These are phyloP conservation scores for Ramaria sp. DNA, from an alignment of 768 basidiomycete genomes.

Conservation along the genomic window DNA sequence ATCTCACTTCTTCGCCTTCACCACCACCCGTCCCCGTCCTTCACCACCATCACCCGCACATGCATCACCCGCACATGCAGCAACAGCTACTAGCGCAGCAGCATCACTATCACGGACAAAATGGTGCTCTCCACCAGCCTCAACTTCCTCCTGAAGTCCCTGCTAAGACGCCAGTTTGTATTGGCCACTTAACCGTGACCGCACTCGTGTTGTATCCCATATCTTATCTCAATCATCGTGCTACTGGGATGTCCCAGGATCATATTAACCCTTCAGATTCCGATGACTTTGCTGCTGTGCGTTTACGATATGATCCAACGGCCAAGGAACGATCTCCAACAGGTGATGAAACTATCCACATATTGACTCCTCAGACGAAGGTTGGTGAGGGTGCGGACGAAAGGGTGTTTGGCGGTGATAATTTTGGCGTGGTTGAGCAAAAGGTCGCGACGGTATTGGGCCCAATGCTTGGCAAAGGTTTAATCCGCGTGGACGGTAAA, in stretches of 20 bases:
- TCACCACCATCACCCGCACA: constrained; percentile 21
- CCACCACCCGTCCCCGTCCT: constrained; percentile 35
- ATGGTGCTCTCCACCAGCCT: constrained; percentile 18
- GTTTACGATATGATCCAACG: constrained; percentile 55
- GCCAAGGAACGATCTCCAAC: constrained; percentile 38
- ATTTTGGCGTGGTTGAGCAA: constrained; percentile 79
- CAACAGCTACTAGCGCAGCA: constrained; percentile 19
- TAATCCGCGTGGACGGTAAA: constrained; percentile 73
- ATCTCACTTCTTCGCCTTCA: constrained; percentile 60
- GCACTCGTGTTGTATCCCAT: constrained; percentile 82
- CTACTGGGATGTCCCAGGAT: constrained; percentile 14
- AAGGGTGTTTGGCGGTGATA: constrained; percentile 33
- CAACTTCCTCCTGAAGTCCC: constrained; percentile 37
- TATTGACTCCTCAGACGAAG: constrained; percentile 50
- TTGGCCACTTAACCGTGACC: constrained; percentile 73
- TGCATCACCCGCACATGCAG: constrained; percentile 13
- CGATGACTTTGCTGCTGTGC: constrained; percentile 63
- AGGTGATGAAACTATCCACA: constrained; percentile 59
- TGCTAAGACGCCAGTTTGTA: constrained; percentile 79
- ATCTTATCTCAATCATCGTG: constrained; percentile 44
- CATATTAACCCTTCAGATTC: constrained; percentile 16
- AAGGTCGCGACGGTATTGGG: constrained; percentile 71
- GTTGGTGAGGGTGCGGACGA: constrained; percentile 36
- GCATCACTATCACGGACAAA: constrained; percentile 11
- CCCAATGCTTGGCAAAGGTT: constrained; percentile 75